A percentile compares a stretch with the other conserved stretches of the same genome.
Conservation (phyloP, 2,329 filamentous ascomycete species). For the Monosporascus sp. region DNA sequence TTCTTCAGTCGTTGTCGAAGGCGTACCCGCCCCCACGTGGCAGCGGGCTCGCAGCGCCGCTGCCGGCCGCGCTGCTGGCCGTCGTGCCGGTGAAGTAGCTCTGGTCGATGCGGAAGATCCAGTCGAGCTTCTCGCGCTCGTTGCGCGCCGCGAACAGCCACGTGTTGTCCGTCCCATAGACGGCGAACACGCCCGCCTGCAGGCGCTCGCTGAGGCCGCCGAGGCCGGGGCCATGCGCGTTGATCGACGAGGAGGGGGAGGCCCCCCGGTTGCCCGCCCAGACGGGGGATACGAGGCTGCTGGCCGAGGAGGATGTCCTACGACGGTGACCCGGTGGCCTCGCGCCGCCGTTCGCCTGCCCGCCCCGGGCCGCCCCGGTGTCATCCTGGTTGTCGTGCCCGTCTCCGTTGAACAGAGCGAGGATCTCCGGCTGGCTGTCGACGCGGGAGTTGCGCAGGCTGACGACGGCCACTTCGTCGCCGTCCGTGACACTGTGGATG, state of each 20-base stretch:
- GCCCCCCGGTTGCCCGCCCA: conserved; percentile 43
- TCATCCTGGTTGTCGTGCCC: conserved; percentile 11
- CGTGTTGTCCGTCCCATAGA: conserved; percentile 91
- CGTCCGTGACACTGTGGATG: conserved; percentile 76
- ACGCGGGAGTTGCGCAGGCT: conserved; percentile 86
- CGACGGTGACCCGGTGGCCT: conserved; percentile 42
- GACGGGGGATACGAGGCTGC: conserved; percentile 48
- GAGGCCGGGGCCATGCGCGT: conserved; percentile 35
- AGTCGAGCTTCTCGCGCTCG: conserved; percentile 91
- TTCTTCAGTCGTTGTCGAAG: not conserved
- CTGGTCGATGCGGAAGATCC: conserved; percentile 94
- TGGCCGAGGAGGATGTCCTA: conserved; percentile 34
- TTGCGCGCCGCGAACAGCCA: conserved; percentile 89
- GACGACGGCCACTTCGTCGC: conserved; percentile 85
- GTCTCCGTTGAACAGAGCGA: conserved; percentile 55
- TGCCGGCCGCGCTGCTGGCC: conserved; percentile 13
- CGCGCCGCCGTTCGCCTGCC: conserved; percentile 22
- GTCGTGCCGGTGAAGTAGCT: conserved; percentile 48
- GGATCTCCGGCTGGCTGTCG: conserved; percentile 84
- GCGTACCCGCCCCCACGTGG: not conserved
- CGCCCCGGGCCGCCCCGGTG: conserved; percentile 9
- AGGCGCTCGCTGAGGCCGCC: conserved; percentile 51
- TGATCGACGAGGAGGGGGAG: conserved; percentile 13
- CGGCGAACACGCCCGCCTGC: conserved; percentile 77
- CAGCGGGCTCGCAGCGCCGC: conserved; percentile 30